phyloP scores from a whole-genome alignment of 2,329 filamentous ascomycete genomes.

The Clonostachys chloroleuca region DNA sequence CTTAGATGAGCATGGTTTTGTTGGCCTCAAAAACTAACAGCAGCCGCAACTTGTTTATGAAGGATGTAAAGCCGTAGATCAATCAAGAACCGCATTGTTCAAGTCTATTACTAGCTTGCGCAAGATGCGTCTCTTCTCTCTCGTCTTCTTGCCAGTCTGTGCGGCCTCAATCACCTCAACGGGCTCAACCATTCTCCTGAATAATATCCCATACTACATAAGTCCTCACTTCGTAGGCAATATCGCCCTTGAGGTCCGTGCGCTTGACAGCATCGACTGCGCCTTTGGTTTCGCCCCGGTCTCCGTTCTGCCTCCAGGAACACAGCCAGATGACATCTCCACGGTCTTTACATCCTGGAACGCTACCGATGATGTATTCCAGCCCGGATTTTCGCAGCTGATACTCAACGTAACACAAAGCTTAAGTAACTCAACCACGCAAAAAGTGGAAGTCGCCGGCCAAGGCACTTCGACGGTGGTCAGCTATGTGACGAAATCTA shows the following conservation, averaged over 20 bases:
- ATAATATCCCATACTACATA: neutral
- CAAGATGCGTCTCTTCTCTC: no score
- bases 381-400: conserved; percentile 10
- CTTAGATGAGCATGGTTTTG: no score
- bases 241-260: neutral
- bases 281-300: conserved; percentile 24
- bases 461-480: conserved; percentile 6
- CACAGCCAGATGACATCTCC: conserved; percentile 10
- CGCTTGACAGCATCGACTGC: conserved; percentile 2
- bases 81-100: no score
- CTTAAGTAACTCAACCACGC: conserved; percentile 4
- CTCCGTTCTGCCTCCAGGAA: conserved; percentile 19
- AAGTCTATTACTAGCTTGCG: no score
- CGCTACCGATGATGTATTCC: conserved; percentile 18
- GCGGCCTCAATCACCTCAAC: neutral
- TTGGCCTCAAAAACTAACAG: no score
- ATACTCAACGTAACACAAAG: conserved; percentile 5
- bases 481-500: conserved; percentile 4
- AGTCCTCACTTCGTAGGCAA: neutral
- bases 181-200: neutral
- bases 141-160: no score
- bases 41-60: no score
- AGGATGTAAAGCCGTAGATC: no score
- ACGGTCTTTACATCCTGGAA: conserved; percentile 22
- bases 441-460: neutral